Percentiles rank a stretch among this genome's conserved stretches.
phyloP scores from a whole-genome alignment of 148 eudicot genomes.

The Agrostemma githago region DNA sequence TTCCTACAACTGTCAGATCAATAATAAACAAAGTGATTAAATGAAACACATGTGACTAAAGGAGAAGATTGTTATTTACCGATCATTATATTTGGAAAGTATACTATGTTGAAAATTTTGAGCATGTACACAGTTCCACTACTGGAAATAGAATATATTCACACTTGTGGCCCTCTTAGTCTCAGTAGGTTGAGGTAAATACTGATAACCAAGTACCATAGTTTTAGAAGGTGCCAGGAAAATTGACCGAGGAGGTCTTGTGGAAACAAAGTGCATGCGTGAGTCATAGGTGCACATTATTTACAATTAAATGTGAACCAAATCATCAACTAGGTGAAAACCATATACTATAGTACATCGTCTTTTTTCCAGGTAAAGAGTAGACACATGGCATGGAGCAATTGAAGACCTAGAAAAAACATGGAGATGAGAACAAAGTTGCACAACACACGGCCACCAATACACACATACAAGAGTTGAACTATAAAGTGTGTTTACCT shows the following conservation, averaged over 20 bases:
- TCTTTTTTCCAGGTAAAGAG: neutral
- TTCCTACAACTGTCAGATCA: conserved; percentile 13
- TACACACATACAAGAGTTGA: no score
- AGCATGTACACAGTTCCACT: neutral
- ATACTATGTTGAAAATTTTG: neutral
- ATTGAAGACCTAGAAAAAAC: neutral
- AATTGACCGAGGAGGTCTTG: neutral
- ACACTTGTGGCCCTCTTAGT: neutral
- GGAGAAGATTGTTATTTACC: neutral
- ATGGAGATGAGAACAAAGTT: neutral
- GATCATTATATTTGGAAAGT: neutral
- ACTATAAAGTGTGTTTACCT: no score
- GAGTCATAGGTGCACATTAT: neutral
- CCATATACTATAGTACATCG: neutral
- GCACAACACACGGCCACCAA: no score
- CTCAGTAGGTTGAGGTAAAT: neutral
- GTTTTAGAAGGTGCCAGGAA: neutral
- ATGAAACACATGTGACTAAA: neutral
- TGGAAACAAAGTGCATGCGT: neutral
- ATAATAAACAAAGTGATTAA: neutral
- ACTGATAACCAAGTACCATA: neutral
- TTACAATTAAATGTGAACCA: no score
- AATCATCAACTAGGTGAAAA: neutral
- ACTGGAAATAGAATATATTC: neutral
- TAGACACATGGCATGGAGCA: neutral